Evolutionary conservation across 495 filamentous ascomycete genomes (phyloP), one percentile per base, ranked within the genome.

Genomic region (Penicillium longicatenatum): DNA sequence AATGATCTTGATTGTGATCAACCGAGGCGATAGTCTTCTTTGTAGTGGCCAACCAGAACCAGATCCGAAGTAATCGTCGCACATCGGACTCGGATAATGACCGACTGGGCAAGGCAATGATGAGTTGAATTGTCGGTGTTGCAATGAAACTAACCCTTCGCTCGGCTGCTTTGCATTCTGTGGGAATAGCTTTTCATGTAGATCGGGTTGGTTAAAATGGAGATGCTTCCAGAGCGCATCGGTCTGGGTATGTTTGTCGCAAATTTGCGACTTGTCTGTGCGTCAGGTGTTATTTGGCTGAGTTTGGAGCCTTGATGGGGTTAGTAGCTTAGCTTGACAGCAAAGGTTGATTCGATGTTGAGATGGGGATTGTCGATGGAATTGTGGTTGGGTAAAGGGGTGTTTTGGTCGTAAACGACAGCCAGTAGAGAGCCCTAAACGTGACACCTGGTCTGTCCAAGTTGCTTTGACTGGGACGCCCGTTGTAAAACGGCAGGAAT

Each of bases 1-100:
- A 24, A 48, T 48, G 11, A 48, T 48, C 12, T 48, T 48, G 16
- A 39, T 39, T 39, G 37, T 39, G 37, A 39, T 39, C 37, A 16
- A n/a, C 37, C 11, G 14, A n/a, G 37, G 14, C 4, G 14, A n/a
- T 39, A 39, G 3, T 39, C 6, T n/a, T 3, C 7, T 35, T 12
- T 9, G 8, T 1, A 35, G 6, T 9, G 12, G 12, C 31, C 31
- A 35, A 35, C 31, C 31, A 35, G 31, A 35, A 14, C 31, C 12
- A 35, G 31, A 10, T 11, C 31, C 31, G 31, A 35, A 35, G 31
- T 14, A 14, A 9, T 35, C 31, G 3, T 35, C 31, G 31, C 10
- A 10, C 3, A 35, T 35, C 37, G 0, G 14, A 39, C 37, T 16
- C 16, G 37, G 37, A 39, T 17, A 16, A 16, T 39, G 1, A 7